A percentile compares a stretch with the other conserved stretches of the same genome.
Conservation (phyloP, 768 basidiomycete species). For the Kwoniella botswanensis region DNA sequence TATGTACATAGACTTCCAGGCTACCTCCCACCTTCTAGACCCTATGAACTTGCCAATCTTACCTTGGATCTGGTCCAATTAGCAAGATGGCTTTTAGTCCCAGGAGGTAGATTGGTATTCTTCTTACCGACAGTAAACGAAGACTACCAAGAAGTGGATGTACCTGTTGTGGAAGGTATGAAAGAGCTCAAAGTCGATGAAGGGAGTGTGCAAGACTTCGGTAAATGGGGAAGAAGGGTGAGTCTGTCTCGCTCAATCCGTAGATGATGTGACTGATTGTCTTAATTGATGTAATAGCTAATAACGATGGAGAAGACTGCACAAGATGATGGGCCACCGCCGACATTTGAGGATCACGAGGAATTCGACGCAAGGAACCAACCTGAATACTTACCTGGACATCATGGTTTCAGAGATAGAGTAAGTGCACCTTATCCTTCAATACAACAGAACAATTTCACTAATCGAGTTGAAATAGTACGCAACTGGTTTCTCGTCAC, state of each 20-base stretch:
- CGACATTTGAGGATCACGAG: slow-evolving; percentile 40
- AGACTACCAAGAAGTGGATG: slow-evolving; percentile 85
- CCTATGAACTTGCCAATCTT: slow-evolving; percentile 87
- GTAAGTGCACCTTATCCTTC: slow-evolving; percentile 20
- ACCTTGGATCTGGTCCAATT: slow-evolving; percentile 79
- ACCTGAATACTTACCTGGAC: slow-evolving; percentile 68
- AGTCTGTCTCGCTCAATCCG: slow-evolving; percentile 51
- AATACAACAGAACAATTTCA: no score
- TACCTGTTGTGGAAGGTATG: slow-evolving; percentile 82
- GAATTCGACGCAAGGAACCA: slow-evolving; percentile 54
- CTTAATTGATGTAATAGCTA: slow-evolving; percentile 63
- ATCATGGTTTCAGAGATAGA: slow-evolving; percentile 84
- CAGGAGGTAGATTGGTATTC: slow-evolving; percentile 87
- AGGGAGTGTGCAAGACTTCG: slow-evolving; percentile 84
- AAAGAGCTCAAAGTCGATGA: slow-evolving; percentile 62
- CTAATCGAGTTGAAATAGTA: background rate
- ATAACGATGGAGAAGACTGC: slow-evolving; percentile 81
- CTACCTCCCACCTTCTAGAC: slow-evolving; percentile 86
- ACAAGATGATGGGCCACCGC: slow-evolving; percentile 40
- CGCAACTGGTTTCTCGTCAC: slow-evolving; percentile 12
- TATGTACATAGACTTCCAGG: slow-evolving; percentile 44
- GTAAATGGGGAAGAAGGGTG: slow-evolving; percentile 91
- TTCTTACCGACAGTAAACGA: slow-evolving; percentile 81
- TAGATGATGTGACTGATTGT: background rate
- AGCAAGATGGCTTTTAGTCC: slow-evolving; percentile 81